Conservation (phyloP, 2,329 filamentous ascomycete genomes). For the Cercospora zeae-maydis region DNA sequence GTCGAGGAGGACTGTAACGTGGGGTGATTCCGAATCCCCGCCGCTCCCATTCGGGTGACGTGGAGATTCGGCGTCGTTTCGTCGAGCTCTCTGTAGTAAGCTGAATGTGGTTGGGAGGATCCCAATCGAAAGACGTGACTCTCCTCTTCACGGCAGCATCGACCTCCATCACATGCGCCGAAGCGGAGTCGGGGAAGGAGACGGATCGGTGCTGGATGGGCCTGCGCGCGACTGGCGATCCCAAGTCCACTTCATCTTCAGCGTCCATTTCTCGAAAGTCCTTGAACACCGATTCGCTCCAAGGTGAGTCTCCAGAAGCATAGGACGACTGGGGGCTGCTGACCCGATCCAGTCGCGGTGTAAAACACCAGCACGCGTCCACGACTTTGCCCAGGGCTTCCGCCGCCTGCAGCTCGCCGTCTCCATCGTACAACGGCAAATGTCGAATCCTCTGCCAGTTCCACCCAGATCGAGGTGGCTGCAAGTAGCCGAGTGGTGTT, state of each 20-base stretch:
- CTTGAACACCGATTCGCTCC: slow-evolving; percentile 11
- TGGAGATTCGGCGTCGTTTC: slow-evolving; percentile 53
- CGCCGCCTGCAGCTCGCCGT: slow-evolving; percentile 57
- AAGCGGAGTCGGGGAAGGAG: slow-evolving; percentile 29
- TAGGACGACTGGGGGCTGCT: slow-evolving; percentile 50
- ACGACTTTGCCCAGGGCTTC: slow-evolving; percentile 45
- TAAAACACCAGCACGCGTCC: slow-evolving; percentile 61
- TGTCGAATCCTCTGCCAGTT: slow-evolving; percentile 67
- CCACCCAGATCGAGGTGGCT: slow-evolving; percentile 60
- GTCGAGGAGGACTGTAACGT: slow-evolving; percentile 44
- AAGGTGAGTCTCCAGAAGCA: slow-evolving; percentile 34
- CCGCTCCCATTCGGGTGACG: slow-evolving; percentile 50
- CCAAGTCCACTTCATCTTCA: slow-evolving; percentile 12
- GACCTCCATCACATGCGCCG: slow-evolving; percentile 15
- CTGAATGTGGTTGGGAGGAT: slow-evolving; percentile 26
- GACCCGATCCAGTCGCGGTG: slow-evolving; percentile 60
- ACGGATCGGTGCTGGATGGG: slow-evolving; percentile 20
- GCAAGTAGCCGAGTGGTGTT: slow-evolving; percentile 69
- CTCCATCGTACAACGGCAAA: slow-evolving; percentile 48
- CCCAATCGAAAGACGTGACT: slow-evolving; percentile 30
- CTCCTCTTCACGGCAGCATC: slow-evolving; percentile 30
- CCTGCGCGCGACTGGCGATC: slow-evolving; percentile 11
- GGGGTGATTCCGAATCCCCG: slow-evolving; percentile 41
- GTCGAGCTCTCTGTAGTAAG: slow-evolving; percentile 21
- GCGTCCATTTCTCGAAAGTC: slow-evolving; percentile 8